Percentiles rank a stretch among this genome's conserved stretches.
These are phyloP conservation scores for Allomyces javanicus DNA, from an alignment of 192 early-diverging fungal species.

Conservation along the genomic window DNA sequence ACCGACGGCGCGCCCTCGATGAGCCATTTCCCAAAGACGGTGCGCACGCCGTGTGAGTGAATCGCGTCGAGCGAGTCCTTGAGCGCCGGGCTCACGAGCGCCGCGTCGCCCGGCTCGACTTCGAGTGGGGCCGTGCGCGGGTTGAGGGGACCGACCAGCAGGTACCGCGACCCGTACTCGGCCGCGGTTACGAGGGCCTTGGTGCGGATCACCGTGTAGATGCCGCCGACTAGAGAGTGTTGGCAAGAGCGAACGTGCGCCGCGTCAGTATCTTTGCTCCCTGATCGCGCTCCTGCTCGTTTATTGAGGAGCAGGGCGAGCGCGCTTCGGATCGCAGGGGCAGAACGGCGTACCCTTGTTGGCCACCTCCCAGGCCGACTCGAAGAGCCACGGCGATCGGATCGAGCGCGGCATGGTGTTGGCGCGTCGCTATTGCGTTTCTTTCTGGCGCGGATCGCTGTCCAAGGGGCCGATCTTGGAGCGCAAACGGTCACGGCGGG, in stretches of 20 bases:
- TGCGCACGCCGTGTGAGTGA: conserved; percentile 49
- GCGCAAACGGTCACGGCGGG: no score
- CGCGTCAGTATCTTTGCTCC: no score
- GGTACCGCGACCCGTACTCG: conserved; percentile 86
- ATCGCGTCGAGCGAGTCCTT: conserved; percentile 48
- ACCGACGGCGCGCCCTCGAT: conserved; percentile 83
- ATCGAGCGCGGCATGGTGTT: conserved; percentile 6
- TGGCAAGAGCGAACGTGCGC: no score
- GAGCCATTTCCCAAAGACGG: conserved; percentile 82
- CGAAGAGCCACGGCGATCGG: conserved; percentile 59
- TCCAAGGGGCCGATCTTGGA: no score
- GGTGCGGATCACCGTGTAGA: conserved; percentile 94
- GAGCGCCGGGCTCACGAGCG: conserved; percentile 33
- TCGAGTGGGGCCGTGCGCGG: conserved; percentile 74
- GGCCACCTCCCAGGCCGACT: conserved; percentile 94
- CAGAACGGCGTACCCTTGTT: conserved; percentile 55
- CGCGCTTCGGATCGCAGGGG: no score
- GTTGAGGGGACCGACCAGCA: conserved; percentile 75
- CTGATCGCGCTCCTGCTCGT: no score
- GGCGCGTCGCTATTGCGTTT: no score
- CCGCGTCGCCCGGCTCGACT: conserved; percentile 60
- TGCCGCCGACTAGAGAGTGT: conserved; percentile 61
- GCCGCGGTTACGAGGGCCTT: conserved; percentile 86
- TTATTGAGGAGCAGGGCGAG: no score
- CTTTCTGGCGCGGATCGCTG: no score